Evolutionary conservation across 2,329 filamentous ascomycete genomes (phyloP), one percentile per base, ranked within the genome.

Genomic region (Sphaerulina populicola): DNA sequence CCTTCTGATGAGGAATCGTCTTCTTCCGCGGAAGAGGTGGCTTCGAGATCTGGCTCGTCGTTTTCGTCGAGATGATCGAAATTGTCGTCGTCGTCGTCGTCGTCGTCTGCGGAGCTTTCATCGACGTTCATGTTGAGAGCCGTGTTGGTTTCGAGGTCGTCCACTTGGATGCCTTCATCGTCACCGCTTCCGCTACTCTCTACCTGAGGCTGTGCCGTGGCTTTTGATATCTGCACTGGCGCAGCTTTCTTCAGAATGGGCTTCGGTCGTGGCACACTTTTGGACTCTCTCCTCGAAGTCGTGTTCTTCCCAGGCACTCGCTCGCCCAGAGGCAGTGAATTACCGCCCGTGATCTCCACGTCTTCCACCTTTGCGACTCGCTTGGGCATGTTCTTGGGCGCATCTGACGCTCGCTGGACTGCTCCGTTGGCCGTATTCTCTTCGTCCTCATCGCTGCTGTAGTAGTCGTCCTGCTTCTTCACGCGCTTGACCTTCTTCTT

Each of bases 401-500:
- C 61, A 58, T 64, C 62, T 3, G 54, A 61, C 31, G 60, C 59
- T 37, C 55, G 23, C 23, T 27, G 23, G 3, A 27, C 23, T 27
- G 23, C 51, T 15, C 53, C 56, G 9, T 43, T 44, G 27, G 49
- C 51, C 12, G 49, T 57, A 35, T 56, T 58, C 69, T 74, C 73
- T 44, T 73, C 70, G 50, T 80, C 77, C 40, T 82, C 79, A 52
- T 77, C 78, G 30, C 79, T 82, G 64, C 78, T 82, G 74, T 83
- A 77, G 69, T 85, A 84, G 52, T 74, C 69, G 58, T 70, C 71
- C 65, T 84, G 80, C 66, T 81, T 81, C 67, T 79, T 81, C 65
- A 80, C 74, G 61, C 38, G 80, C 66, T 79, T 79, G 41, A 71
- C 66, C 59, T 70, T 71, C 64, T 74, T 75, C 23, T 74, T 72